These are phyloP conservation scores for Casuarina equisetifolia DNA, from an alignment of 306 rosid genomes.

Conservation along the genomic window DNA sequence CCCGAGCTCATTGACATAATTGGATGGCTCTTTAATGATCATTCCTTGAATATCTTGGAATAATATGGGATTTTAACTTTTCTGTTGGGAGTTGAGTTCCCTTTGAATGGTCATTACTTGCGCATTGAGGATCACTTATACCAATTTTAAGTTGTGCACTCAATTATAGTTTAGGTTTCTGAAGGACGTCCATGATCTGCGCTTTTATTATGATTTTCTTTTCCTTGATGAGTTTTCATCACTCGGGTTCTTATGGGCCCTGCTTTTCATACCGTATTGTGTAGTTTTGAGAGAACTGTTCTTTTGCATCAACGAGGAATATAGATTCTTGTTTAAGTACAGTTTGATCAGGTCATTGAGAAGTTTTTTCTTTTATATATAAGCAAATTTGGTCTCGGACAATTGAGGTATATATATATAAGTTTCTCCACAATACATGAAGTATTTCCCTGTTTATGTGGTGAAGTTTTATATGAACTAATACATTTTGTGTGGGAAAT, in stretches of 20 bases:
- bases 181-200: neutral
- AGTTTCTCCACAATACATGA: neutral
- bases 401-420: neutral
- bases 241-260: neutral
- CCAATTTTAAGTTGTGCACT: neutral
- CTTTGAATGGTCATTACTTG: neutral
- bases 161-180: neutral
- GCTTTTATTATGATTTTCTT: neutral
- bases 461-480: neutral
- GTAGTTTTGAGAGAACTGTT: neutral
- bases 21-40: neutral
- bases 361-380: neutral
- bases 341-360: neutral
- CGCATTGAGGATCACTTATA: neutral
- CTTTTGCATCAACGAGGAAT: neutral
- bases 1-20: constrained; percentile 1
- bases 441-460: neutral
- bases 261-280: neutral
- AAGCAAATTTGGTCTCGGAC: neutral
- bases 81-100: neutral
- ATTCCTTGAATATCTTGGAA: constrained; percentile 2
- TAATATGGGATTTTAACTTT: neutral
- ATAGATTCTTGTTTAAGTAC: neutral
- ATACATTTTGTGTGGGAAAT: neutral
- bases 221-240: neutral